Conservation (phyloP, 768 basidiomycete genomes). For the Tulasnella calospora region DNA sequence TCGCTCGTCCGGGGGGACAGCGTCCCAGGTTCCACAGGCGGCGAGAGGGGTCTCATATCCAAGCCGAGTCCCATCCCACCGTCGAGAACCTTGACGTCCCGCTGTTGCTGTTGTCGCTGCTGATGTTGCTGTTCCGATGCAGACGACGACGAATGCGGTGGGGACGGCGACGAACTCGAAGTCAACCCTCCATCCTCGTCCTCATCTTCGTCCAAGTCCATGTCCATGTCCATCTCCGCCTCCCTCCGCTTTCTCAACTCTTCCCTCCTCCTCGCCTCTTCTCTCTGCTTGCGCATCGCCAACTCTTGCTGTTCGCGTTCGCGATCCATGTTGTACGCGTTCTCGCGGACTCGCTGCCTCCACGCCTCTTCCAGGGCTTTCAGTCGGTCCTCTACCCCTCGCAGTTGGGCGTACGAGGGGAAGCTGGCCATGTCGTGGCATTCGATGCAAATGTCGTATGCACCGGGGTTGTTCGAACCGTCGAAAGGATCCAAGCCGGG, state of each 20-base stretch:
- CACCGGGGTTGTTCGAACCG: conserved; percentile 45
- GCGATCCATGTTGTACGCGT: conserved; percentile 16
- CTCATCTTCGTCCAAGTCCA: conserved; percentile 20
- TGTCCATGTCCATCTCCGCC: conserved; percentile 5
- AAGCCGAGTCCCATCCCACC: conserved; percentile 6
- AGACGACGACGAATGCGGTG: background rate
- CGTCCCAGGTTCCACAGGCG: background rate
- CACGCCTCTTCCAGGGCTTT: conserved; percentile 61
- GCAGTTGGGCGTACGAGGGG: conserved; percentile 59
- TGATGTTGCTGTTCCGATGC: background rate
- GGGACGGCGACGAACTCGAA: background rate
- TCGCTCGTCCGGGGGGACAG: conserved; percentile 1
- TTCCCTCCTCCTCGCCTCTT: conserved; percentile 26
- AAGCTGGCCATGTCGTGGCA: conserved; percentile 77
- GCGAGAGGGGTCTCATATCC: conserved; percentile 8
- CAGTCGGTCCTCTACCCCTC: conserved; percentile 72
- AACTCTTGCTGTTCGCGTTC: conserved; percentile 34
- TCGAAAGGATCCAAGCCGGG: conserved; percentile 38
- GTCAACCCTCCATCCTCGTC: background rate
- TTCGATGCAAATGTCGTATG: conserved; percentile 84
- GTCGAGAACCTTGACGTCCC: conserved; percentile 17
- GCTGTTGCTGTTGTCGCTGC: background rate
- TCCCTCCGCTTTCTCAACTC: conserved; percentile 1
- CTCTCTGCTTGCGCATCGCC: conserved; percentile 18
- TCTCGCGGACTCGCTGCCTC: conserved; percentile 37